phyloP scores from a whole-genome alignment of 139 green algal species.

The Chlamydomonas incerta region DNA sequence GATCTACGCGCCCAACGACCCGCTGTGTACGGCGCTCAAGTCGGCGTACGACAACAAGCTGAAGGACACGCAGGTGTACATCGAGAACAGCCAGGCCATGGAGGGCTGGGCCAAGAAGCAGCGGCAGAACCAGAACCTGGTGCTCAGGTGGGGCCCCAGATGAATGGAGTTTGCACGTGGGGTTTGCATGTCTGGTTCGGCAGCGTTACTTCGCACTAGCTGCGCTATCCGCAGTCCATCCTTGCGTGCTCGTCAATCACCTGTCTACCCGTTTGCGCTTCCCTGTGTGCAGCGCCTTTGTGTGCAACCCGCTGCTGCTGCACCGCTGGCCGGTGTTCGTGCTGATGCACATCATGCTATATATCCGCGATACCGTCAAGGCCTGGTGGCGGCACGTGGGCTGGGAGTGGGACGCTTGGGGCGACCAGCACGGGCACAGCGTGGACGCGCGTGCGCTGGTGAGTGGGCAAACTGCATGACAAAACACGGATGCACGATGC shows the following conservation, averaged over 20 bases:
- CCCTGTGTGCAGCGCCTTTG: constrained; percentile 24
- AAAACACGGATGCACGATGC: too few species aligned
- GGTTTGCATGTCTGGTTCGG: too few species aligned
- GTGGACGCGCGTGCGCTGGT: constrained; percentile 41
- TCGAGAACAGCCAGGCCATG: neutral
- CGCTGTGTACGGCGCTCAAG: constrained; percentile 39
- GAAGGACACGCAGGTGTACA: constrained; percentile 43
- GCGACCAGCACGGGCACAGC: constrained; percentile 1
- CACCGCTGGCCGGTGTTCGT: constrained; percentile 42
- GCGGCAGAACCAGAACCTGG: constrained; percentile 5
- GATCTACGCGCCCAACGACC: constrained; percentile 46
- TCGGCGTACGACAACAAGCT: constrained; percentile 41
- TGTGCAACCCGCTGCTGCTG: constrained; percentile 35
- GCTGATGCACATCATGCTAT: constrained; percentile 37
- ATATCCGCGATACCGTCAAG: neutral
- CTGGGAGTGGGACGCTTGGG: constrained; percentile 29
- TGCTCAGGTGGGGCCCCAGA: constrained; percentile 31
- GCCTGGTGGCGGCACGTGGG: constrained; percentile 8
- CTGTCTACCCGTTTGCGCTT: too few species aligned
- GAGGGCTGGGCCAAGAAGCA: constrained; percentile 37
- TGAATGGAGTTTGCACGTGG: too few species aligned
- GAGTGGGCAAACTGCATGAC: neutral
- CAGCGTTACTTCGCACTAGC: too few species aligned
- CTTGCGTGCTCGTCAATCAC: too few species aligned
- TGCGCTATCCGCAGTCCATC: too few species aligned